Conservation (phyloP, 2,329 filamentous ascomycete genomes). For the Cucurbitaria berberidis region DNA sequence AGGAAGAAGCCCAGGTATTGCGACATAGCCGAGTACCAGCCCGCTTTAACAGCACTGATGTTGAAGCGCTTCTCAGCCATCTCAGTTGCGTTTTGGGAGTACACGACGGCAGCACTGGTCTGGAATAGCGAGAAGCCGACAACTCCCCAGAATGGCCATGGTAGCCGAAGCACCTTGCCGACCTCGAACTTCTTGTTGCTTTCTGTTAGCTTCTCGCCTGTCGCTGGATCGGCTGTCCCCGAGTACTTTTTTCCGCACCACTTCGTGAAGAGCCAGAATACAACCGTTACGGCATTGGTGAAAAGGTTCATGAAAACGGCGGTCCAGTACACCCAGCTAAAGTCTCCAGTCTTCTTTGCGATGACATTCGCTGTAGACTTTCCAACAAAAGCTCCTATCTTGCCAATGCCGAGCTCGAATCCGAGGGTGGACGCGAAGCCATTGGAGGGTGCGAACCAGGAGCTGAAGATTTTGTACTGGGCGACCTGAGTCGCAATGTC, state of each 20-base stretch:
- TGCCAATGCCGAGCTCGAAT: conserved; percentile 66
- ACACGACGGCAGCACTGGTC: conserved; percentile 62
- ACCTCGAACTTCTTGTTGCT: conserved; percentile 65
- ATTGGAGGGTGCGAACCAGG: conserved; percentile 67
- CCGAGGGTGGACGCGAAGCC: conserved; percentile 68
- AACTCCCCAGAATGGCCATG: conserved; percentile 66
- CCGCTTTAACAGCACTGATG: conserved; percentile 60
- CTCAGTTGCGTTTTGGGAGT: conserved; percentile 65
- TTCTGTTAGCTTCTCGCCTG: conserved; percentile 65
- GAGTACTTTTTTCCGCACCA: conserved; percentile 58
- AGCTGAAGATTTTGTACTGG: conserved; percentile 70
- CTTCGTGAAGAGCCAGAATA: conserved; percentile 63
- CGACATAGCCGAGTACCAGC: conserved; percentile 65
- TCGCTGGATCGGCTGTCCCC: conserved; percentile 60
- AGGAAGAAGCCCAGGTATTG: conserved; percentile 66
- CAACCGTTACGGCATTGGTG: conserved; percentile 61
- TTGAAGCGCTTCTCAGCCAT: conserved; percentile 66
- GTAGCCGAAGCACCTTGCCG: conserved; percentile 61
- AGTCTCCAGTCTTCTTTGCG: conserved; percentile 63
- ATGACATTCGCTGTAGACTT: conserved; percentile 67
- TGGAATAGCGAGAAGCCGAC: conserved; percentile 64
- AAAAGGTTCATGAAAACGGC: conserved; percentile 69
- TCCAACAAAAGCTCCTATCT: conserved; percentile 66
- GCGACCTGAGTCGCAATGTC: conserved; percentile 69
- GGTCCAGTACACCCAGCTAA: conserved; percentile 68